Base-by-base conservation (phyloP, 2,329 filamentous ascomycete species). In the Fonsecaea pedrosoi region DNA sequence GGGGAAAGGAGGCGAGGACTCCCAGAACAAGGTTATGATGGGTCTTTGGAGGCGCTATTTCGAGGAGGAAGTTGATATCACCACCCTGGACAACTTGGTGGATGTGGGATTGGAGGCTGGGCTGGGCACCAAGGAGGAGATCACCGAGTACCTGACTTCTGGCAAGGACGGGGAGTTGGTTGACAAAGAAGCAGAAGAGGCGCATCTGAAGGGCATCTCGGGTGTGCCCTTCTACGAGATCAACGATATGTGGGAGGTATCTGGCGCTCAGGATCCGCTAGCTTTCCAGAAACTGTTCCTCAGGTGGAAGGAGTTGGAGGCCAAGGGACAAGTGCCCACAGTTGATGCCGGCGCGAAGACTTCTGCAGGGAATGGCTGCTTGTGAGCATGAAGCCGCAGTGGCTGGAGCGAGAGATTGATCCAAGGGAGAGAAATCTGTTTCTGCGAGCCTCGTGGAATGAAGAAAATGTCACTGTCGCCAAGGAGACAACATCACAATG, bases 221-320 rank as follows among this genome's bases (percentile, higher is more conserved):
- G 90, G 90, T 0, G 92, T 95, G 68, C 91, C 92, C 6, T 87
- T 91, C 76, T 94, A 92, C 75, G 87, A 87, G 12, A 85, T 95
- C 69, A 89, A 94, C 73, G 69, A 69, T 32, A 56, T 62, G 71
- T 89, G 87, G 77, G 85, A 89, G 71, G 77, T 94, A 35, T 84
- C 87, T 34, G 92, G 91, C 1, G 91, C 91, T 1, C 88, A 93
- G 78, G 90, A 92, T 66, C 83, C 88, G 1, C 81, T 83, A 54
- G 84, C 84, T 1, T 94, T 94, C 74, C 77, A 91, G 68, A 82
- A 87, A 72, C 79, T 89, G 56, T 90, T 94, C 76, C 81, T 87
- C 69, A 81, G 83, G 73, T 83, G 90, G 63, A 86, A 86, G 79
- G 80, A 74, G 64, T 76, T 78, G 62, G 77, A 78, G 67, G 63